Base-by-base conservation (phyloP, 257 asterid genomes). In the Nicotiana tabacum region DNA sequence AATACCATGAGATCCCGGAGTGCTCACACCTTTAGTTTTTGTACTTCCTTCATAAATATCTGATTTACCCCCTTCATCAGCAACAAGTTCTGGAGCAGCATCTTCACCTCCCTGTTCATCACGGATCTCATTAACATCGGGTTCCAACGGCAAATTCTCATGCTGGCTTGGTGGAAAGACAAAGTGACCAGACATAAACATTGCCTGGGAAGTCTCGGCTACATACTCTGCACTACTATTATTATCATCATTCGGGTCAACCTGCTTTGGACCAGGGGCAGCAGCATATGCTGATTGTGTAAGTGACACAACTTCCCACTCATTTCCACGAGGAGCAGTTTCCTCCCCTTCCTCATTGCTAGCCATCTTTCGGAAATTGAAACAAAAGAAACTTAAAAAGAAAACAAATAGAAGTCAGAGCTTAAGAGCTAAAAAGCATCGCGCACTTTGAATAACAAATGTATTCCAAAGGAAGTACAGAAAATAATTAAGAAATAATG, bases 251-350 rank as follows among this genome's bases (percentile, higher is more conserved):
- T 84, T 86, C 48, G 84, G 30, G 21, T 82, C 91, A 46, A 72
- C 90, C 83, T 81, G 83, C 56, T 82, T 70, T 1, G 91, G 89
- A 86, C 90, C 92, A 84, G 96, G 96, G 39, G 93, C 89, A 70
- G 98, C 94, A 83, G 93, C 96, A 88, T 92, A 93, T 70, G 93
- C 86, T 35, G 98, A 95, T 43, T 90, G 95, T 17, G 97, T 91
- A 82, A 95, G 95, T 65, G 97, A 87, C 68, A 95, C 97, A 62
- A 92, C 98, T 86, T 95, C 98, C 98, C 98, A 95, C 53, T 93
- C 98, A 85, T 89, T 89, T 87, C 94, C 97, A 68, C 92, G 95
- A 29, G 96, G 83, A 79, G 83, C 87, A 78, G 86, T 82, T 79
- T 87, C 94, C 83, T 84, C 88, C 9, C 80, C 89, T 67, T 85